A percentile compares a stretch with the other conserved stretches of the same genome.
These are phyloP conservation scores for Rhodamnia argentea DNA, from an alignment of 345 rosid species.

Conservation along the genomic window DNA sequence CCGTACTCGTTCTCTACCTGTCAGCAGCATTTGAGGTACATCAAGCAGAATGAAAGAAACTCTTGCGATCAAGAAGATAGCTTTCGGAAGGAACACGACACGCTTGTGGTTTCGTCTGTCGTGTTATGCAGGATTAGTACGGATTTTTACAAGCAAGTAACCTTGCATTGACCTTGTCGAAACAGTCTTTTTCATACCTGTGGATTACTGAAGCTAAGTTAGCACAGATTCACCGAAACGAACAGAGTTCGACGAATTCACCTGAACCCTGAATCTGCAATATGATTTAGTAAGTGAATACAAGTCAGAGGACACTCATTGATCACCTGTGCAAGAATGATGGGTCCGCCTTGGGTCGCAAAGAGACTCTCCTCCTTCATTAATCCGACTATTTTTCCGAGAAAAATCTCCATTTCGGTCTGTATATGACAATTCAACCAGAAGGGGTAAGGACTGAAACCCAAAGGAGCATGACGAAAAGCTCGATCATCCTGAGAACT, in stretches of 20 bases:
- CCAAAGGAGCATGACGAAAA: not conserved
- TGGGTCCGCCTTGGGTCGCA: constrained; percentile 68
- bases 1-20: constrained; percentile 69
- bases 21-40: not conserved
- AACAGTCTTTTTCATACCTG: not conserved
- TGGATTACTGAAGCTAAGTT: not conserved
- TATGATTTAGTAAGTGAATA: not conserved
- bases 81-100: not conserved
- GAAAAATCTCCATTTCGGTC: constrained; percentile 43
- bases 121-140: not conserved
- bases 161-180: not conserved
- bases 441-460: not conserved
- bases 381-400: constrained; percentile 35
- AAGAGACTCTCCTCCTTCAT: constrained; percentile 51
- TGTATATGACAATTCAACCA: constrained; percentile 2
- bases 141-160: not conserved
- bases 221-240: not conserved
- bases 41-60: not conserved
- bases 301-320: not conserved
- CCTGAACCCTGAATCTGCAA: not conserved
- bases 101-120: not conserved
- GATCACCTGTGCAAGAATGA: constrained; percentile 55
- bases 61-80: not conserved
- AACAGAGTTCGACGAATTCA: not conserved
- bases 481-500: not conserved